Percentiles rank a stretch among this genome's conserved stretches.
Conservation (phyloP, 768 basidiomycete species). For the Suillus tomentosus region DNA sequence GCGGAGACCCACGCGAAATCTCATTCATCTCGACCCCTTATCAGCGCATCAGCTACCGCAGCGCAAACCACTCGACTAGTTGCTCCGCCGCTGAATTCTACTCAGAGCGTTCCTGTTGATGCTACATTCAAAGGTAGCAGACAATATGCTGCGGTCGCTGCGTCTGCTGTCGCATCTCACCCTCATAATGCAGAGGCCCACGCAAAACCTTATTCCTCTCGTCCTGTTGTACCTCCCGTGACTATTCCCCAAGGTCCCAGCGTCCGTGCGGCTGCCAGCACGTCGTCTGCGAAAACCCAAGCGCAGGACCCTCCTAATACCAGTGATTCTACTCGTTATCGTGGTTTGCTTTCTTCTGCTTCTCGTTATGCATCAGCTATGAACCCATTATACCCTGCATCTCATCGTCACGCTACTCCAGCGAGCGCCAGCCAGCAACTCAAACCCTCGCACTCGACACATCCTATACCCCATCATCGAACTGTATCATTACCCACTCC, state of each 20-base stretch:
- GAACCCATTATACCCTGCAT: constrained; percentile 25
- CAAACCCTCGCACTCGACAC: constrained; percentile 24
- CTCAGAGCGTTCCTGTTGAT: not conserved
- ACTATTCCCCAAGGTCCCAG: constrained; percentile 20
- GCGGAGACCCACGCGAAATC: constrained; percentile 22
- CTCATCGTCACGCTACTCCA: constrained; percentile 26
- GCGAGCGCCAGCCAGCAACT: constrained; percentile 20
- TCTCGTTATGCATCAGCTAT: constrained; percentile 24
- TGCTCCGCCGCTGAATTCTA: not conserved
- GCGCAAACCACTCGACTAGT: constrained; percentile 3
- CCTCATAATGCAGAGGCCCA: constrained; percentile 17
- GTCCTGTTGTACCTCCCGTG: constrained; percentile 17
- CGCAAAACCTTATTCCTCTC: constrained; percentile 23
- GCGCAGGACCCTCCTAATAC: constrained; percentile 23
- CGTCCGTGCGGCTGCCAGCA: constrained; percentile 16
- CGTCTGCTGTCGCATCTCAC: constrained; percentile 6
- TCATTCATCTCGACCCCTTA: constrained; percentile 22
- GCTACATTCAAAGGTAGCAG: not conserved
- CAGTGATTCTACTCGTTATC: constrained; percentile 25
- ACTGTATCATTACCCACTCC: constrained; percentile 38
- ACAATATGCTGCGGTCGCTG: not conserved
- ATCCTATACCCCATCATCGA: constrained; percentile 35
- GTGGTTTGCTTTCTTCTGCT: constrained; percentile 21
- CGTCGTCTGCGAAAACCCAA: constrained; percentile 19
- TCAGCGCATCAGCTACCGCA: constrained; percentile 2